phyloP scores from a whole-genome alignment of 192 early-diverging fungal species.

The Coemansia sp. region DNA sequence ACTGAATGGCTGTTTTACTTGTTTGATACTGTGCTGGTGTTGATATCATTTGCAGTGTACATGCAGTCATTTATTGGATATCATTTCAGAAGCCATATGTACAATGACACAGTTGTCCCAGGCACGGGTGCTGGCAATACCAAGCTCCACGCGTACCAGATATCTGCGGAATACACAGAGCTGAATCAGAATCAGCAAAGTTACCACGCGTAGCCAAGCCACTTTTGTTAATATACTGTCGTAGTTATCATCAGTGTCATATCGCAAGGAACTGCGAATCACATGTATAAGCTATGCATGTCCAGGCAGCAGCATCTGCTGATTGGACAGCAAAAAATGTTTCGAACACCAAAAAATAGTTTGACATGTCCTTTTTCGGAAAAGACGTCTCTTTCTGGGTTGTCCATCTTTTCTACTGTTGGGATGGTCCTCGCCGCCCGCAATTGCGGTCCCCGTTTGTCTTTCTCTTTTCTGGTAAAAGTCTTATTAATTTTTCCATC shows the following conservation, averaged over 20 bases:
- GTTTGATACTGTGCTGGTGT: slow-evolving; percentile 44
- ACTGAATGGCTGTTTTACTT: slow-evolving; percentile 52
- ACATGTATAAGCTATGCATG: neutral
- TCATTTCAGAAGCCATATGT: slow-evolving; percentile 8
- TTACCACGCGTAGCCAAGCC: slow-evolving; percentile 6
- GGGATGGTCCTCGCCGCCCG: neutral
- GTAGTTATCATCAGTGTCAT: neutral
- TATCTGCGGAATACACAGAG: neutral
- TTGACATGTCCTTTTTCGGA: neutral
- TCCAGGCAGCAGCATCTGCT: neutral
- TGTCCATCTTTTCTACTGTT: neutral
- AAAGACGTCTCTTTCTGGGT: neutral
- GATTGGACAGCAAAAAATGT: neutral
- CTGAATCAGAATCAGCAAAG: slow-evolving; percentile 6
- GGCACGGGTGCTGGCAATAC: neutral
- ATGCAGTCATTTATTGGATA: slow-evolving; percentile 36
- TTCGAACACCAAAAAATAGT: neutral
- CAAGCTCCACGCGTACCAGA: slow-evolving; percentile 9
- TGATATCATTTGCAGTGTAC: slow-evolving; percentile 32
- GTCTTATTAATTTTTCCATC: neutral
- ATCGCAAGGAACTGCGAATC: neutral
- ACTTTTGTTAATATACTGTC: neutral
- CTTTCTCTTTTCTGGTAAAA: slow-evolving; percentile 5
- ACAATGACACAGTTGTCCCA: neutral
- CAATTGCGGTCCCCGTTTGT: neutral